Base-by-base conservation (phyloP, 495 filamentous ascomycete genomes). In the Aspergillus asperescens region DNA sequence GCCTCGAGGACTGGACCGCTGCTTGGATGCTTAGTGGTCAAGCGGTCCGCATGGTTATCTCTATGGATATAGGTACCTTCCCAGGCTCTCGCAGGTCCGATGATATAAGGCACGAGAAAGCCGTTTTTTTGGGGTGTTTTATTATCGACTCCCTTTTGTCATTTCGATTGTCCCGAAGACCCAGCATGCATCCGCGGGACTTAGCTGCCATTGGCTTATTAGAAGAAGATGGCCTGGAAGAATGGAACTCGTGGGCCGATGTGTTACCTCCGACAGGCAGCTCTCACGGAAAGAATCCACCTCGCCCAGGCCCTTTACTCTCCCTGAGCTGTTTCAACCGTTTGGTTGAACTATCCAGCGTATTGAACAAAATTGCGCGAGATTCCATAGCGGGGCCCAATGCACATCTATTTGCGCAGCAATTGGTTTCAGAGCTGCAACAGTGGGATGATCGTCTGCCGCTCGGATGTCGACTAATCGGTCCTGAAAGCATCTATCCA, bases 161-260 rank as follows among this genome's bases (percentile, higher is more conserved):
- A 7, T 71, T 80, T 23, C 76, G 80, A 13, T 64, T 83, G 5
- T 69, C 66, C 0, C 66, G 72, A 25, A 71, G 74, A 15, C 78
- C 82, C 9, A 78, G 80, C 54, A 68, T 89, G 39, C 70, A 66
- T 29, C 52, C 71, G 3, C 69, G 74, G 28, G 77, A 82, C 52
- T 45, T 82, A 13, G 54, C 60, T 8, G 51, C 64, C 4, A 58
- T 79, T 27, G 70, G 74, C 1, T 59, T 73, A 8, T 57, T 84
- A 9, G 74, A 79, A 52, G 81, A 86, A 62, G 81, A 85, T 62
- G 85, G 81, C 5, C 62, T 82, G 16, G 85, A 89, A 52, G 84
- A 89, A 63, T 88, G 84, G 86, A 81, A 85, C 53, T 80, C 79
- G 2, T 89, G 85, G 86, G 70, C 68, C 3, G 75, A 81, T 46